Conservation (phyloP, 345 rosid genomes). For the Kernera saxatilis region DNA sequence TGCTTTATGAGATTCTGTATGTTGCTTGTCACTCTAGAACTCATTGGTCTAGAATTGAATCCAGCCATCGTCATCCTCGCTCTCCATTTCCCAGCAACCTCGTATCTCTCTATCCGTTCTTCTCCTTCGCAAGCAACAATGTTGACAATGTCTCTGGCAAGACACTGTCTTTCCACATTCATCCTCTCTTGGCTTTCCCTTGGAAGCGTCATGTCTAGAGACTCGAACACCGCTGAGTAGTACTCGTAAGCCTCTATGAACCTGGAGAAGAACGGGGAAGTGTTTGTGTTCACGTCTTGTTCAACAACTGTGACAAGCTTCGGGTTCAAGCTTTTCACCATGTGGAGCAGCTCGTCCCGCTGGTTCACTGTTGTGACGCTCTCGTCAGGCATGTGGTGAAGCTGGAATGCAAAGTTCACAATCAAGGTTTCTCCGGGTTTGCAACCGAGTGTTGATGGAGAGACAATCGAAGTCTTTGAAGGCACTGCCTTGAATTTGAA, state of each 20-base stretch:
- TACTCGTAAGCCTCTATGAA: conserved; percentile 82
- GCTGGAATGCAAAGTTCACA: conserved; percentile 95
- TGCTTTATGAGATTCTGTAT: conserved; percentile 47
- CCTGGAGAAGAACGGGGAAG: conserved; percentile 78
- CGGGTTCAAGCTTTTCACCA: conserved; percentile 84
- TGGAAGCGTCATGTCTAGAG: conserved; percentile 83
- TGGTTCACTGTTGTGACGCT: conserved; percentile 86
- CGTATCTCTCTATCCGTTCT: conserved; percentile 87
- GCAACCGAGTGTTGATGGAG: conserved; percentile 62
- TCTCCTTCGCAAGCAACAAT: conserved; percentile 95
- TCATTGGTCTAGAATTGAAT: conserved; percentile 60
- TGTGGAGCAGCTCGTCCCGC: conserved; percentile 86
- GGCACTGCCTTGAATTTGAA: conserved; percentile 70
- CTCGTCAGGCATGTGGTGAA: conserved; percentile 99
- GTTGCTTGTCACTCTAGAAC: conserved; percentile 41
- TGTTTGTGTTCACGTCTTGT: conserved; percentile 90
- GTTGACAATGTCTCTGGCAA: conserved; percentile 92
- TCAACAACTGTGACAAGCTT: conserved; percentile 93
- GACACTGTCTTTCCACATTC: conserved; percentile 92
- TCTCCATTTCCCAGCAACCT: conserved; percentile 92
- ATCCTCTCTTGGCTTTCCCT: conserved; percentile 95
- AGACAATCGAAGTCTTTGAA: conserved; percentile 62
- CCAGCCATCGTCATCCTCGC: conserved; percentile 97
- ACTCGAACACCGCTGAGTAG: conserved; percentile 84
- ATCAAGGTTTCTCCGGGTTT: conserved; percentile 67